Conservation (phyloP, 176 grass and related monocot species). For the Oryza officinalis region DNA sequence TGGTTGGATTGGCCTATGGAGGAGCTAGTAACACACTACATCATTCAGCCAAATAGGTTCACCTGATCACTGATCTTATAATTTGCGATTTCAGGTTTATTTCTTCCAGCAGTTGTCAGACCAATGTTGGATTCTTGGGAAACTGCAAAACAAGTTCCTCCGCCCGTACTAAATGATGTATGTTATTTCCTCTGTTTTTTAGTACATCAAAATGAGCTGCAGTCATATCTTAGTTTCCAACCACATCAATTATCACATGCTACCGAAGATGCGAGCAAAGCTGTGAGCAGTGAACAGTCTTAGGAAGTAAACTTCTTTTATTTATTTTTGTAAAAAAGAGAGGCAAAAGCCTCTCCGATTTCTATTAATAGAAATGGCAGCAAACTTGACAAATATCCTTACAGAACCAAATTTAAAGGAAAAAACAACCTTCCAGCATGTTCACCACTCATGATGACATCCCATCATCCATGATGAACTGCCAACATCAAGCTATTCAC, state of each 20-base stretch:
- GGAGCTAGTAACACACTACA: background rate
- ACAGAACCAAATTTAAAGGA: too few relatives aligned
- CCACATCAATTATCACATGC: background rate
- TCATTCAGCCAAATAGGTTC: background rate
- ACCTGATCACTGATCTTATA: conserved; percentile 21
- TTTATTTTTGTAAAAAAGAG: background rate
- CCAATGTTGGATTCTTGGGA: conserved; percentile 92
- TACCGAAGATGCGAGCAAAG: background rate
- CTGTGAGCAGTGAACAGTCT: background rate
- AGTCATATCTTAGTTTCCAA: background rate
- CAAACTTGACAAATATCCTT: too few relatives aligned
- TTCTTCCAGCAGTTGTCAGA: conserved; percentile 92
- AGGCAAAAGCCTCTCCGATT: too few relatives aligned
- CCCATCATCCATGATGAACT: too few relatives aligned
- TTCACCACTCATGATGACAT: too few relatives aligned
- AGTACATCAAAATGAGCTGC: background rate
- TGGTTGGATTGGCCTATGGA: background rate
- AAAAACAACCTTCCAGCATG: too few relatives aligned
- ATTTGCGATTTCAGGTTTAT: conserved; percentile 72
- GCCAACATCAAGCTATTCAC: too few relatives aligned
- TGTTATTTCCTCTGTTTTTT: background rate
- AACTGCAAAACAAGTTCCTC: conserved; percentile 65
- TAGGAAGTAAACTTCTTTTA: background rate
- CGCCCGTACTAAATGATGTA: conserved; percentile 79
- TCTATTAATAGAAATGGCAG: too few relatives aligned